These are phyloP conservation scores for Curvularia verruculosa DNA, from an alignment of 2,329 filamentous ascomycete genomes.

Conservation along the genomic window DNA sequence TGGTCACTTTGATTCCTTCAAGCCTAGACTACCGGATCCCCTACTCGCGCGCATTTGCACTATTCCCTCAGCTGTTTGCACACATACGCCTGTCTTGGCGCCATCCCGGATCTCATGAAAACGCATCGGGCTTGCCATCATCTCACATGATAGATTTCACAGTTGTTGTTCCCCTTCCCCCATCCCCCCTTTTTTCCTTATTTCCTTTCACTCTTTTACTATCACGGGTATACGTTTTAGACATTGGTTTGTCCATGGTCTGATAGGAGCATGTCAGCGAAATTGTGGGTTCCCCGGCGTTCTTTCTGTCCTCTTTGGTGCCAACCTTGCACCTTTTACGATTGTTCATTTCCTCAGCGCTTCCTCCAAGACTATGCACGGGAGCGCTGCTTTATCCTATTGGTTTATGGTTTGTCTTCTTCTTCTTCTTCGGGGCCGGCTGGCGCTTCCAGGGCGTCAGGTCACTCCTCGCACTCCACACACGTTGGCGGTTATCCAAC, in stretches of 20 bases:
- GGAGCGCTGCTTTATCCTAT: conserved; percentile 25
- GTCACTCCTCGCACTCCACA: conserved; percentile 23
- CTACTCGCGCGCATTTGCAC: conserved; percentile 27
- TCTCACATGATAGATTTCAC: conserved; percentile 50
- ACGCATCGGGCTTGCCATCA: conserved; percentile 43
- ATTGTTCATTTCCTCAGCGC: conserved; percentile 35
- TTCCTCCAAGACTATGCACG: conserved; percentile 35
- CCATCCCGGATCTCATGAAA: conserved; percentile 47
- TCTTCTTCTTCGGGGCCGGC: conserved; percentile 30
- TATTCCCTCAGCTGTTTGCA: conserved; percentile 46
- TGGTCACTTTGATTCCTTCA: conserved; percentile 26
- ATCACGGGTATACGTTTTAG: conserved; percentile 38
- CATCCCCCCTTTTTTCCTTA: background rate
- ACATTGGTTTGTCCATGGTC: conserved; percentile 39
- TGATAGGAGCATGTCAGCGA: conserved; percentile 40
- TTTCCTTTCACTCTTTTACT: conserved; percentile 35
- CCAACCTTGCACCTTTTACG: conserved; percentile 39
- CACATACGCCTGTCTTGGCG: conserved; percentile 36
- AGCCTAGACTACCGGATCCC: conserved; percentile 28
- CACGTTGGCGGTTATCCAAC: conserved; percentile 11
- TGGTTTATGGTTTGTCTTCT: conserved; percentile 39
- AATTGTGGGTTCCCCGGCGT: conserved; percentile 43
- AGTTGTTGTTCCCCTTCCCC: conserved; percentile 16
- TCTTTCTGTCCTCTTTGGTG: conserved; percentile 27
- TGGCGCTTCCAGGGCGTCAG: conserved; percentile 22